A percentile compares a stretch with the other conserved stretches of the same genome.
These are phyloP conservation scores for Eremothecium coryli DNA, from an alignment of 1,139 yeast species.

Conservation along the genomic window DNA sequence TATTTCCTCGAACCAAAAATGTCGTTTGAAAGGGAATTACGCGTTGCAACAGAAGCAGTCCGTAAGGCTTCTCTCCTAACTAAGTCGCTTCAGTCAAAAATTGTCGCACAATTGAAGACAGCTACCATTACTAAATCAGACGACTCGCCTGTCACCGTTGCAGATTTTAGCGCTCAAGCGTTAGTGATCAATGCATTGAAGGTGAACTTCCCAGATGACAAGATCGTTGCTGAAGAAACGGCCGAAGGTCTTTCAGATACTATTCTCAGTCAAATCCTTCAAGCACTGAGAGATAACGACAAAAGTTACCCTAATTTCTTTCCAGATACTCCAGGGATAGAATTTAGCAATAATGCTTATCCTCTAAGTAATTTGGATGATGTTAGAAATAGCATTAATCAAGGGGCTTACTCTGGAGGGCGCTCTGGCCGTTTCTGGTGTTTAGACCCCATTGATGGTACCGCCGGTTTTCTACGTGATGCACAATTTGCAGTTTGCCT, in stretches of 20 bases:
- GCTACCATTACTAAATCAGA: slow-evolving; percentile 74
- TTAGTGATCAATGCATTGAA: slow-evolving; percentile 76
- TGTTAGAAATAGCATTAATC: slow-evolving; percentile 60
- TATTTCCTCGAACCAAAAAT: too few relatives aligned
- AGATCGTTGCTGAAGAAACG: slow-evolving; percentile 91
- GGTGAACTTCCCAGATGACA: slow-evolving; percentile 71
- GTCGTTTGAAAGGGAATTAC: slow-evolving; percentile 47
- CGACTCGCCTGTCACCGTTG: slow-evolving; percentile 91
- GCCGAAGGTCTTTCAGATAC: slow-evolving; percentile 47
- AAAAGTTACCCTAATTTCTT: slow-evolving; percentile 11
- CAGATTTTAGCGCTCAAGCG: slow-evolving; percentile 96
- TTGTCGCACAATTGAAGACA: slow-evolving; percentile 46
- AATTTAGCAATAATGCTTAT: slow-evolving; percentile 32
- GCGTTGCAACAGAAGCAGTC: slow-evolving; percentile 81
- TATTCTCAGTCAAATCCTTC: slow-evolving; percentile 42
- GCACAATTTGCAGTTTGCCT: slow-evolving; percentile 96
- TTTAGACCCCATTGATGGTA: slow-evolving; percentile 95
- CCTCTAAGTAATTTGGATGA: slow-evolving; percentile 35
- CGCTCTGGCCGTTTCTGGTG: slow-evolving; percentile 85
- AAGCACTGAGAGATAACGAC: slow-evolving; percentile 41
- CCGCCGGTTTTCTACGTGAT: slow-evolving; percentile 91
- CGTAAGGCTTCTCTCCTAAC: slow-evolving; percentile 78
- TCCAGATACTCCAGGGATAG: slow-evolving; percentile 7
- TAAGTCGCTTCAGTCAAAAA: slow-evolving; percentile 57
- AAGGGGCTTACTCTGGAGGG: slow-evolving; percentile 75